These are phyloP conservation scores for Fusarium abutilonis DNA, from an alignment of 2,329 filamentous ascomycete species.

Conservation along the genomic window DNA sequence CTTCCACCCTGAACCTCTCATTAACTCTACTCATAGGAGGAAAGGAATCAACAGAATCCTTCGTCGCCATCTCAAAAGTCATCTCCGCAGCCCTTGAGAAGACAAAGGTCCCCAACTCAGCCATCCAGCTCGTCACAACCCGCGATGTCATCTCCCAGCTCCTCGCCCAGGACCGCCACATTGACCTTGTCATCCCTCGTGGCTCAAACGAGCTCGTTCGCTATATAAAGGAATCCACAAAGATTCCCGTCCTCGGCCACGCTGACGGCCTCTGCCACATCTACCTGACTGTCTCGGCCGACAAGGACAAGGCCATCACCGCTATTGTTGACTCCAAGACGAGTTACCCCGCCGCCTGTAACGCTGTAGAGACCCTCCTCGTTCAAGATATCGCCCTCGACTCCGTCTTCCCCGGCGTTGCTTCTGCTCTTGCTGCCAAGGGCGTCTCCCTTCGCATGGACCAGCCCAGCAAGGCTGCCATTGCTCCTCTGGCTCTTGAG, in stretches of 20 bases:
- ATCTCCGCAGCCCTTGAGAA: slow-evolving; percentile 80
- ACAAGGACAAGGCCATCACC: slow-evolving; percentile 74
- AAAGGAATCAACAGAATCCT: slow-evolving; percentile 96
- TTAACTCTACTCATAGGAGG: slow-evolving; percentile 66
- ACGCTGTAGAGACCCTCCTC: slow-evolving; percentile 90
- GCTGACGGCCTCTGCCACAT: slow-evolving; percentile 92
- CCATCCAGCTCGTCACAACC: slow-evolving; percentile 93
- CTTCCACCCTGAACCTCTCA: neutral
- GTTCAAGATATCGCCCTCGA: slow-evolving; percentile 77
- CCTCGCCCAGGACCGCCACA: slow-evolving; percentile 84
- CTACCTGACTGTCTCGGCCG: slow-evolving; percentile 84
- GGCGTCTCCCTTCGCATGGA: slow-evolving; percentile 90
- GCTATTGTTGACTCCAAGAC: slow-evolving; percentile 93
- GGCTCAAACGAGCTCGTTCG: slow-evolving; percentile 90
- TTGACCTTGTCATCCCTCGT: slow-evolving; percentile 94
- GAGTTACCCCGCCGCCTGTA: slow-evolving; percentile 94
- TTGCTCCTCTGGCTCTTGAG: slow-evolving; percentile 58
- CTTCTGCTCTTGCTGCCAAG: slow-evolving; percentile 75
- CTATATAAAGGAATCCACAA: slow-evolving; percentile 88
- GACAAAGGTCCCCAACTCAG: slow-evolving; percentile 82
- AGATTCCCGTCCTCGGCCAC: slow-evolving; percentile 95
- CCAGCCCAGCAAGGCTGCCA: slow-evolving; percentile 68
- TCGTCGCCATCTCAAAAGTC: slow-evolving; percentile 85
- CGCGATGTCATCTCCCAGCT: slow-evolving; percentile 89
- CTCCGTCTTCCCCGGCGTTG: slow-evolving; percentile 75